Percentiles rank a stretch among this genome's conserved stretches.
phyloP scores from a whole-genome alignment of 352 stramenopile genomes.

The Peronospora farinosa region DNA sequence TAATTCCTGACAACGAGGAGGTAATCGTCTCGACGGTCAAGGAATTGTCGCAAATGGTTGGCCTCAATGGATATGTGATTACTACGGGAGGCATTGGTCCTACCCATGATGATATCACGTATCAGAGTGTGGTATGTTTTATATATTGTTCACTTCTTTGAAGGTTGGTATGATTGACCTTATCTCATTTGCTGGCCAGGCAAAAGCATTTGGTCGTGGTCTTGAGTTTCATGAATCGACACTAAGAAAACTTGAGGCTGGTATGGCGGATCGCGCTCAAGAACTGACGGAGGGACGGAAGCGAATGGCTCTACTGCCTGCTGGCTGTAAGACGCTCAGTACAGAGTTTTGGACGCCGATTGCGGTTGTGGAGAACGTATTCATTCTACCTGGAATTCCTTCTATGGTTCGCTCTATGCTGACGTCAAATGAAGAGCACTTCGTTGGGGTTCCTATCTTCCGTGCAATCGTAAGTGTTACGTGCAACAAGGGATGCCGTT shows the following conservation, averaged over 20 bases:
- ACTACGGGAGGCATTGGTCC: conserved; percentile 79
- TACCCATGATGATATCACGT: conserved; percentile 86
- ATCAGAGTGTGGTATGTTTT: conserved; percentile 60
- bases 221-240: conserved; percentile 68
- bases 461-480: conserved; percentile 52
- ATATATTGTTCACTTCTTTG: conserved; percentile 2
- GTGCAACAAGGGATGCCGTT: too few relatives aligned
- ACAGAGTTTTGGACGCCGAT: conserved; percentile 71
- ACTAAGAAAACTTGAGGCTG: conserved; percentile 45
- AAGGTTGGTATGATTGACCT: not conserved
- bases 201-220: conserved; percentile 61
- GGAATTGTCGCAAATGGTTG: conserved; percentile 66
- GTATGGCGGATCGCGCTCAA: conserved; percentile 29
- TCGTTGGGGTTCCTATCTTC: conserved; percentile 70
- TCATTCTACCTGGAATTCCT: conserved; percentile 78
- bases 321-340: conserved; percentile 44
- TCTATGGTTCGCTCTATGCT: conserved; percentile 81
- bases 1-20: conserved; percentile 77
- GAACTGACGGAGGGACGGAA: conserved; percentile 62
- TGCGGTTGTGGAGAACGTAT: conserved; percentile 74
- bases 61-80: conserved; percentile 74
- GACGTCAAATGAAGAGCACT: conserved; percentile 68
- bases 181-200: conserved; percentile 28
- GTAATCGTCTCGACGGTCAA: conserved; percentile 69
- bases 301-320: conserved; percentile 67